Percentiles rank a stretch among this genome's conserved stretches.
phyloP scores from a whole-genome alignment of 2,329 filamentous ascomycete species.

The Moelleriella libera region DNA sequence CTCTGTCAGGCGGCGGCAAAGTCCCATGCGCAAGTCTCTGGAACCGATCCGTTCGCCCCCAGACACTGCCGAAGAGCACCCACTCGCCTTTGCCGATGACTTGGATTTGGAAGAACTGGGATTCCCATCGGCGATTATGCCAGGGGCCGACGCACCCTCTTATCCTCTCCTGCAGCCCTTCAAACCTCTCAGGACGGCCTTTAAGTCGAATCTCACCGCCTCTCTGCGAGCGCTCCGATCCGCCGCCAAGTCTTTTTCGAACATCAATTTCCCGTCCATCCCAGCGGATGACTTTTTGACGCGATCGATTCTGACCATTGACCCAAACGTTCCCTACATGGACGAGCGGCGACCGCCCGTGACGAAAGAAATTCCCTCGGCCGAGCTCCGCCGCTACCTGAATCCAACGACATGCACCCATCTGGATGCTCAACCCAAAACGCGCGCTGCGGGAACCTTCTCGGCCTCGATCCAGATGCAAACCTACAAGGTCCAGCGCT shows the following conservation, averaged over 20 bases:
- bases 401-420: conserved; percentile 41
- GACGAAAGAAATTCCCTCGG: conserved; percentile 49
- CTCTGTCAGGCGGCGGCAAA: background rate
- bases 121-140: conserved; percentile 16
- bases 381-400: conserved; percentile 51
- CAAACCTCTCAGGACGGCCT: conserved; percentile 39
- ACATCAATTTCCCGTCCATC: conserved; percentile 47
- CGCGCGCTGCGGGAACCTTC: conserved; percentile 20
- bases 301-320: conserved; percentile 52
- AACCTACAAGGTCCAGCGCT: conserved; percentile 48
- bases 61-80: conserved; percentile 36
- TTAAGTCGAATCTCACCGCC: conserved; percentile 56
- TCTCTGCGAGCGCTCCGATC: conserved; percentile 50
- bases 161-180: conserved; percentile 21
- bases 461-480: conserved; percentile 61
- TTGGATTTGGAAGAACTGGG: conserved; percentile 35
- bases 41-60: conserved; percentile 42
- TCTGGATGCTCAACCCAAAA: conserved; percentile 15
- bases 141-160: background rate
- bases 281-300: conserved; percentile 54
- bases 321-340: conserved; percentile 50
- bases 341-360: conserved; percentile 52
- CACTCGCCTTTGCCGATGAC: conserved; percentile 23
- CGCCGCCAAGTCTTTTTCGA: conserved; percentile 49
- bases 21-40: conserved; percentile 26